Percentiles rank a stretch among this genome's conserved stretches.
These are phyloP conservation scores for Domatiomyces globalis DNA, from an alignment of 2,329 filamentous ascomycete genomes.

Conservation along the genomic window DNA sequence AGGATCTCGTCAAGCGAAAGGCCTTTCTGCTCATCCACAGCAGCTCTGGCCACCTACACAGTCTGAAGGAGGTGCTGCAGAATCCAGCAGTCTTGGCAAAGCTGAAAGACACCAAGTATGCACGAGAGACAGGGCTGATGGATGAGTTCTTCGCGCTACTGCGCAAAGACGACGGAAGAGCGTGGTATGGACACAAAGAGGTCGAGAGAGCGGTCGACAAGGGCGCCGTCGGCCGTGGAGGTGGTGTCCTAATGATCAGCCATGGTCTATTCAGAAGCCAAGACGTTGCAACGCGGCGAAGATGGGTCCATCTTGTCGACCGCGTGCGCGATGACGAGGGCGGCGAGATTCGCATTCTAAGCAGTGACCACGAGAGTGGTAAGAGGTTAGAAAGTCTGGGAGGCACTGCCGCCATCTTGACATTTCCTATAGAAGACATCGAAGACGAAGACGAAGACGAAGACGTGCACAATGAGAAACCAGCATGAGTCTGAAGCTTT, in stretches of 20 bases:
- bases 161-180: conserved; percentile 69
- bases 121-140: conserved; percentile 68
- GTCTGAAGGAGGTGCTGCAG: conserved; percentile 72
- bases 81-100: conserved; percentile 62
- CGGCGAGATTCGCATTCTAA: conserved; percentile 77
- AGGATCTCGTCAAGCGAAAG: conserved; percentile 41
- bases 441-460: conserved; percentile 59
- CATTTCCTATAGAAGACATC: conserved; percentile 71
- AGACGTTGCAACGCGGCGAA: conserved; percentile 58
- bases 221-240: conserved; percentile 75
- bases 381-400: conserved; percentile 70
- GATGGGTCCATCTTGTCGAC: conserved; percentile 77
- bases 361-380: conserved; percentile 87
- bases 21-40: conserved; percentile 60
- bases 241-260: conserved; percentile 71
- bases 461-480: conserved; percentile 22
- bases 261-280: conserved; percentile 77
- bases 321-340: conserved; percentile 67
- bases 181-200: conserved; percentile 77
- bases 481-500: conserved; percentile 20
- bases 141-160: conserved; percentile 68
- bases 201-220: conserved; percentile 72
- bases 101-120: conserved; percentile 77
- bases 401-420: conserved; percentile 77
- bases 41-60: conserved; percentile 73